Evolutionary conservation across 2,329 filamentous ascomycete species (phyloP), one percentile per base, ranked within the genome.

Genomic region (Falciphora oryzae): DNA sequence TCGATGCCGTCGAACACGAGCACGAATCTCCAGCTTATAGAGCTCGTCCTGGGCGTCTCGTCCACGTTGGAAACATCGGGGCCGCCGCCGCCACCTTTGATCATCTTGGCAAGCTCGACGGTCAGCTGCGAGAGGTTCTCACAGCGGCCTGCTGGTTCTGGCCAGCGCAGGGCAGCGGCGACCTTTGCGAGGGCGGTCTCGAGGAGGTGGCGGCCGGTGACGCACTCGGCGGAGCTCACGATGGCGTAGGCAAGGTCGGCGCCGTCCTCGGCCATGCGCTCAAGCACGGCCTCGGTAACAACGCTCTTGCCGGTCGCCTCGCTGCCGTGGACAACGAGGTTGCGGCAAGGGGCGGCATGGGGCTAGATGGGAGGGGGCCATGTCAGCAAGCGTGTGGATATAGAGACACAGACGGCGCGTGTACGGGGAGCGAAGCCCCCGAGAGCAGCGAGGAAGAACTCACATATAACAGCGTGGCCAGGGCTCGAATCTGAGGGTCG

Each of bases 1-100:
- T 98, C 94, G 65, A 98, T 89, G 14, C 87, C 91, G 78, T 98
- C 95, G 67, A 98, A 83, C 14, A 97, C 91, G 65, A 98, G 76
- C 11, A 94, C 87, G 70, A 97, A 93, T 68, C 89, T 87, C 68
- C 79, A 80, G 60, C 73, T 70, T 11, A 22, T 11, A 25, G 31
- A 22, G 57, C 25, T 59, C 25, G 31, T 27, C 13, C 16, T 7
- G 16, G 38, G 13, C 16, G 38, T 3, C 44, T 25, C 18, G 44
- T 53, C 44, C 44, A n/a, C 10, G 58, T 16, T 22, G 22, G 44
- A 25, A n/a, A 10, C 22, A 27, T 72, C 69, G 56, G 76, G 74
- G 10, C 18, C 44, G 44, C 18, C 73, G 69, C 8, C 65, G 16
- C 71, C 70, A 67, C 81, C 80, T 62, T 81, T 77, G 59, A 93